Percentiles rank a stretch among this genome's conserved stretches.
Conservation (phyloP, 148 eudicot species). For the Vaccinium corymbosum region DNA sequence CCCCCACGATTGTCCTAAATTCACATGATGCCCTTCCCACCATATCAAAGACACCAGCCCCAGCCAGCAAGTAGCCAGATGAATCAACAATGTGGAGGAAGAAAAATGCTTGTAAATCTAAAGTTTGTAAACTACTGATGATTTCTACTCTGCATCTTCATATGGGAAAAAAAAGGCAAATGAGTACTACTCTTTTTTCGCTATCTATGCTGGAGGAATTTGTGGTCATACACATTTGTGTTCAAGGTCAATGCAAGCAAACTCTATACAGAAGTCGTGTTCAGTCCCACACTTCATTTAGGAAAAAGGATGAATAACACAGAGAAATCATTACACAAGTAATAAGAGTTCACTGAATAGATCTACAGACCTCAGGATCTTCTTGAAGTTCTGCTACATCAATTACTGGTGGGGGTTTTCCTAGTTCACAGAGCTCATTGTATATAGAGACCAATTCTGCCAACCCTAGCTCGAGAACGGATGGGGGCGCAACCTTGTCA, state of each 20-base stretch:
- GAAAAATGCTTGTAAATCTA: neutral
- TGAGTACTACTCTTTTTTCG: neutral
- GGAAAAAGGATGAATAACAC: neutral
- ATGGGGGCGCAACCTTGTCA: slow-evolving; percentile 76
- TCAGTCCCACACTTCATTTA: neutral
- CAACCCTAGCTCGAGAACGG: slow-evolving; percentile 72
- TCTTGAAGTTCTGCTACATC: slow-evolving; percentile 76
- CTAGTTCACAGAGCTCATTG: slow-evolving; percentile 61
- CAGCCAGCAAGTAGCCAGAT: neutral
- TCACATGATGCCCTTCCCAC: neutral
- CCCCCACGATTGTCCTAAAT: neutral
- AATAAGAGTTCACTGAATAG: slow-evolving; percentile 3
- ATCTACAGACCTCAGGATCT: slow-evolving; percentile 69
- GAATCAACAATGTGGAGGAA: slow-evolving; percentile 6
- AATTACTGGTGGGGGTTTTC: slow-evolving; percentile 72
- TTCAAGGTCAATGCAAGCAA: neutral
- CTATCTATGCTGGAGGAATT: neutral
- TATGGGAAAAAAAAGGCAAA: neutral
- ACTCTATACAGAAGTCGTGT: slow-evolving; percentile 4
- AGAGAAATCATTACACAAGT: neutral
- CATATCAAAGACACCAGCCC: neutral
- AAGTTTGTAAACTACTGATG: neutral
- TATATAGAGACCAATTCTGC: slow-evolving; percentile 62
- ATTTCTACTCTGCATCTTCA: neutral
- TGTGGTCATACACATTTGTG: neutral